Conservation (phyloP, 192 early-diverging fungal genomes). For the Fimicolochytrium jonesii region DNA sequence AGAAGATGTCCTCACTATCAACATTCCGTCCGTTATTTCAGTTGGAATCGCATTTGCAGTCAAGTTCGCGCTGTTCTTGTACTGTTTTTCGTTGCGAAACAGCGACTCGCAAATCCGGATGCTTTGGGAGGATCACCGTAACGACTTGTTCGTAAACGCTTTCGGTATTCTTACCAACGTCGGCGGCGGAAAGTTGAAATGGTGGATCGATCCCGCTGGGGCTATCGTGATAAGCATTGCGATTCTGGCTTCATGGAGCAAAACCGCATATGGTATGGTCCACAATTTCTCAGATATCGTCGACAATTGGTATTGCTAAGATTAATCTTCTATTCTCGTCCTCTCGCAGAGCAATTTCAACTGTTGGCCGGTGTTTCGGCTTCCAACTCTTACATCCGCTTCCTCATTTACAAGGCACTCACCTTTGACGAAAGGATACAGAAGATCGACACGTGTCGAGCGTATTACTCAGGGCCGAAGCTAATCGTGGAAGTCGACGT, state of each 20-base stretch:
- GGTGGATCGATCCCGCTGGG: conserved; percentile 69
- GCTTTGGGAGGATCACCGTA: conserved; percentile 71
- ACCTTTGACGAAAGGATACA: conserved; percentile 34
- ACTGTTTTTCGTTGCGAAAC: conserved; percentile 54
- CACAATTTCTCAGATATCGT: background rate
- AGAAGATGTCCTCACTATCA: conserved; percentile 13
- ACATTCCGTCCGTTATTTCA: conserved; percentile 25
- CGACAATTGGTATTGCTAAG: background rate
- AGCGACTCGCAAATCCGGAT: conserved; percentile 58
- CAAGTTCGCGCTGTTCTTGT: conserved; percentile 58
- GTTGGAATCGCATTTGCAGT: conserved; percentile 43
- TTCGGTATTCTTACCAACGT: conserved; percentile 58
- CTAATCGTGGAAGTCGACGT: conserved; percentile 94
- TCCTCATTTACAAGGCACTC: conserved; percentile 74
- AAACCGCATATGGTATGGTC: conserved; percentile 51
- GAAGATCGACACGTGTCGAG: conserved; percentile 54
- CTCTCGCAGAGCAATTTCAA: conserved; percentile 56
- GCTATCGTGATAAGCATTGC: conserved; percentile 60
- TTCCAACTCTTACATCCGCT: conserved; percentile 68
- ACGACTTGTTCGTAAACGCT: conserved; percentile 67
- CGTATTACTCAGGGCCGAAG: conserved; percentile 84
- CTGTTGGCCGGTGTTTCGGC: conserved; percentile 70
- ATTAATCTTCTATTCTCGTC: background rate
- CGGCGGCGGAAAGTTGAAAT: conserved; percentile 46
- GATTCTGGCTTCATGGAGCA: conserved; percentile 62